phyloP scores from a whole-genome alignment of 805 yeast genomes.

The Starmera caribaea region DNA sequence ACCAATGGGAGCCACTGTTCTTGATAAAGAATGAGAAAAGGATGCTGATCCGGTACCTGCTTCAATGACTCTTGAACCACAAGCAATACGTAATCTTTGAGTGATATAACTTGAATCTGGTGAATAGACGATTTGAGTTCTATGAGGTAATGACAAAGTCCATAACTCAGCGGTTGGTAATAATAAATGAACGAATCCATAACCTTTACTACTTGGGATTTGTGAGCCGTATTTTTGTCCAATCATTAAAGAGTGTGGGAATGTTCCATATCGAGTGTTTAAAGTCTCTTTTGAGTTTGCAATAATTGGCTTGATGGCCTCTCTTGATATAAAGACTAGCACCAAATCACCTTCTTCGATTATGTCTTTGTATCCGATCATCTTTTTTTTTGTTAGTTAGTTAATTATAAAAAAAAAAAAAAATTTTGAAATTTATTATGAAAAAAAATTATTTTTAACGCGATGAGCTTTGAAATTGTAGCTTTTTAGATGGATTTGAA shows the following conservation, averaged over 20 bases:
- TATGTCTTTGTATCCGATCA: slow-evolving; percentile 49
- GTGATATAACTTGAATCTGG: slow-evolving; percentile 90
- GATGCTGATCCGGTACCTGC: slow-evolving; percentile 99
- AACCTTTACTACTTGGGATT: slow-evolving; percentile 62
- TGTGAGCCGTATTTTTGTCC: slow-evolving; percentile 81
- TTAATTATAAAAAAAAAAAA: neutral
- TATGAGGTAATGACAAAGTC: slow-evolving; percentile 92
- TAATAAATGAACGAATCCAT: slow-evolving; percentile 78
- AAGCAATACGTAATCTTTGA: slow-evolving; percentile 65
- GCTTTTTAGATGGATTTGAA: no score
- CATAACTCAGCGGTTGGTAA: slow-evolving; percentile 94
- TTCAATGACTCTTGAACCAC: slow-evolving; percentile 78
- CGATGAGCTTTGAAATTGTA: no score
- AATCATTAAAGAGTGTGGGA: slow-evolving; percentile 76
- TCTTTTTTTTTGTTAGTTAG: neutral
- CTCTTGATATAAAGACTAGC: slow-evolving; percentile 77
- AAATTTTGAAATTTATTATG: neutral
- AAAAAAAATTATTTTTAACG: neutral
- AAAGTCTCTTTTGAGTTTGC: slow-evolving; percentile 51
- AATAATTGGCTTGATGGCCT: slow-evolving; percentile 63
- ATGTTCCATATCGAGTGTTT: slow-evolving; percentile 84
- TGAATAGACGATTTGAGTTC: slow-evolving; percentile 96
- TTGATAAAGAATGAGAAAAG: slow-evolving; percentile 83
- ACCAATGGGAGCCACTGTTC: slow-evolving; percentile 54
- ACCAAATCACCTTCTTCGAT: slow-evolving; percentile 85